These are phyloP conservation scores for Linum tenue DNA, from an alignment of 345 rosid species.

Conservation along the genomic window DNA sequence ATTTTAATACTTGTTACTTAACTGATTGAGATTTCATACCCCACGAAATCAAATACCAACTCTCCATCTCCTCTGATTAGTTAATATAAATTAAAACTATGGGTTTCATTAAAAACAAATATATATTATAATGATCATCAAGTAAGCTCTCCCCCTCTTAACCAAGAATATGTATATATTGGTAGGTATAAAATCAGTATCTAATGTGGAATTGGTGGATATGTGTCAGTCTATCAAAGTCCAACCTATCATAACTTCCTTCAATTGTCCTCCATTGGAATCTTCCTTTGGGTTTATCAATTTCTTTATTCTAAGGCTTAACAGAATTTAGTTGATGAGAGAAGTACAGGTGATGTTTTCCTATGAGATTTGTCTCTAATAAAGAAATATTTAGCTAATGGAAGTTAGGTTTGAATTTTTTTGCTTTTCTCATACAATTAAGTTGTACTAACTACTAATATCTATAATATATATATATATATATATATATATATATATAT, in stretches of 20 bases:
- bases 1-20: conserved; percentile 25
- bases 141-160: conserved; percentile 10
- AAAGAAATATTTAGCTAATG: background rate
- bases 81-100: conserved; percentile 25
- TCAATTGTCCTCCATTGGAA: background rate
- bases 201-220: conserved; percentile 17
- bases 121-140: background rate
- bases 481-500: too few relatives aligned
- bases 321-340: background rate
- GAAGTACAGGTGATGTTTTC: background rate
- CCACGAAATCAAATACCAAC: conserved; percentile 38
- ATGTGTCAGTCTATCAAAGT: conserved; percentile 6
- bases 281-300: background rate
- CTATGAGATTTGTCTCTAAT: too few relatives aligned
- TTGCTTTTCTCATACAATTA: background rate
- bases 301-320: background rate
- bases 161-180: conserved; percentile 1
- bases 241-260: background rate
- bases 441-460: too few relatives aligned
- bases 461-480: too few relatives aligned
- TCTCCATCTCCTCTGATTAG: conserved; percentile 8
- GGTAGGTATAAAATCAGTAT: conserved; percentile 23
- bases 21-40: conserved; percentile 46
- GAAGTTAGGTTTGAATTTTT: background rate
- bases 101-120: conserved; percentile 26